Percentiles rank a stretch among this genome's conserved stretches.
These are phyloP conservation scores for Aspergillus pseudoglaucus DNA, from an alignment of 2,329 filamentous ascomycete species.

Conservation along the genomic window DNA sequence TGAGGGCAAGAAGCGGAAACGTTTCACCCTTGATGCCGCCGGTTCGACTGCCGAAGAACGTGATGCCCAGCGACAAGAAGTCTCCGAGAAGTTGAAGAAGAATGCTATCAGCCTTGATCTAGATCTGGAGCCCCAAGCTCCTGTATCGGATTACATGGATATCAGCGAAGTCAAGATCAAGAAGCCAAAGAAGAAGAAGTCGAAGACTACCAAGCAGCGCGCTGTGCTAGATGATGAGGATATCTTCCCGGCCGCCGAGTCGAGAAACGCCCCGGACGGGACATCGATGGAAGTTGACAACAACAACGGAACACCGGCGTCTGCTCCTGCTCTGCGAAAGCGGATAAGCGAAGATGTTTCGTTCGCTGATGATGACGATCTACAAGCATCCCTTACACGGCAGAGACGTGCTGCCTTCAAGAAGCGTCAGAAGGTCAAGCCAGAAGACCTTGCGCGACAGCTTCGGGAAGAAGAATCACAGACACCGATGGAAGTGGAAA, in stretches of 20 bases:
- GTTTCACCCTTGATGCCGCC: conserved; percentile 76
- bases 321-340: conserved; percentile 49
- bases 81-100: conserved; percentile 56
- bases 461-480: conserved; percentile 57
- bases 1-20: conserved; percentile 77
- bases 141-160: conserved; percentile 81
- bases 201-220: conserved; percentile 66
- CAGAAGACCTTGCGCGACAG: conserved; percentile 80
- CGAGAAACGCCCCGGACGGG: conserved; percentile 30
- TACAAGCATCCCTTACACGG: conserved; percentile 77
- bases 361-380: conserved; percentile 85
- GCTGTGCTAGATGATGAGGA: conserved; percentile 55
- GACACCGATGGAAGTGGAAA: conserved; percentile 54
- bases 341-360: conserved; percentile 58
- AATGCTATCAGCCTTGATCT: conserved; percentile 74
- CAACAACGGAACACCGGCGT: conserved; percentile 26
- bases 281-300: conserved; percentile 72
- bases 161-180: conserved; percentile 82
- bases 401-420: conserved; percentile 80
- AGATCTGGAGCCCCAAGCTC: conserved; percentile 48
- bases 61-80: conserved; percentile 48
- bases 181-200: conserved; percentile 83
- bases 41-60: conserved; percentile 63
- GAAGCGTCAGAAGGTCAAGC: conserved; percentile 79
- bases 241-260: conserved; percentile 37